Conservation (phyloP, 176 grass and related monocot genomes). For the Aegilops umbellulata region DNA sequence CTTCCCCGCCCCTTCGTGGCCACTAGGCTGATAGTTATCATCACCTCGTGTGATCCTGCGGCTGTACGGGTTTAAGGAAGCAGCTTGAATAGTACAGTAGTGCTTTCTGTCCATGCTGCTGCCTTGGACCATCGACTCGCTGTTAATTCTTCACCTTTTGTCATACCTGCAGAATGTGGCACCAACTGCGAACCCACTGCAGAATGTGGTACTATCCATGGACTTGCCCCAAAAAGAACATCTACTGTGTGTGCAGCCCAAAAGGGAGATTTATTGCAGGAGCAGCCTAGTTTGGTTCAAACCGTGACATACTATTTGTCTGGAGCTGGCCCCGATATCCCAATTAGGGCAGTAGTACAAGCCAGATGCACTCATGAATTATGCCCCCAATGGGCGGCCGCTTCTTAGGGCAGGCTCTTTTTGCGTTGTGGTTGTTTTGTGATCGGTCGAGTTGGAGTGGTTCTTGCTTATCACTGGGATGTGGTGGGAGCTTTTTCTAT, state of each 20-base stretch:
- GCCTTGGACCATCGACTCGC: neutral
- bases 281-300: neutral
- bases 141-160: neutral
- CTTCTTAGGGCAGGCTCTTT: too few relatives aligned
- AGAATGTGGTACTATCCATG: neutral
- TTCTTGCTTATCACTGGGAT: too few relatives aligned
- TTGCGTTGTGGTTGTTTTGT: too few relatives aligned
- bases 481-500: too few relatives aligned
- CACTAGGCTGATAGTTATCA: neutral
- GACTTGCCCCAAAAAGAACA: neutral
- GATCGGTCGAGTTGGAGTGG: too few relatives aligned
- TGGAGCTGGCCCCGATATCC: neutral
- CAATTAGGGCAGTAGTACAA: neutral
- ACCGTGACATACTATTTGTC: neutral
- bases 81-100: neutral
- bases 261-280: neutral
- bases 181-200: neutral
- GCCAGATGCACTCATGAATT: too few relatives aligned
- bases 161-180: neutral
- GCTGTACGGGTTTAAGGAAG: neutral
- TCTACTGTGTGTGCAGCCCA: neutral
- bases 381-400: too few relatives aligned
- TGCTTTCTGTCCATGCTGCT: neutral
- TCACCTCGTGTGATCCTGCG: neutral
- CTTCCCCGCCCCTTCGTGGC: neutral